Evolutionary conservation across 495 filamentous ascomycete species (phyloP).

Genomic region (Neurospora sp.): DNA sequence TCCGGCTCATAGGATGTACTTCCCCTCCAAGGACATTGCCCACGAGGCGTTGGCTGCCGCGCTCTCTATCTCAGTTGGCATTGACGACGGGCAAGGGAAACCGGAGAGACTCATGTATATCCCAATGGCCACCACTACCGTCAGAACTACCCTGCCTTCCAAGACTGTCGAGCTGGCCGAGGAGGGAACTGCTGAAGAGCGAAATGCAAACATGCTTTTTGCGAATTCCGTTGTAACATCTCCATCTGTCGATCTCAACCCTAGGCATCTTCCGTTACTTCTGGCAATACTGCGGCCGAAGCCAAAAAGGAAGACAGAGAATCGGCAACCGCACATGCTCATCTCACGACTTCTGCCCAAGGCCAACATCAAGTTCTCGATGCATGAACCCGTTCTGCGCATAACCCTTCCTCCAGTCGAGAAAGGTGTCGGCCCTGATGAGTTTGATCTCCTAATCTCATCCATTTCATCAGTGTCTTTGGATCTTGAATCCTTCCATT

Average conservation of each 20-base stretch:
- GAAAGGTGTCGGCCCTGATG: conserved; percentile 54
- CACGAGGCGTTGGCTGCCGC: conserved; percentile 92
- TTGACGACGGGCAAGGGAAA: conserved; percentile 79
- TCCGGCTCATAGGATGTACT: conserved; percentile 98
- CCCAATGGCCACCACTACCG: conserved; percentile 94
- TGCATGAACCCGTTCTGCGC: conserved; percentile 90
- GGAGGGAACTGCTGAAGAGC: conserved; percentile 65
- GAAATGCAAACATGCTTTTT: conserved; percentile 93
- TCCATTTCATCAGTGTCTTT: conserved; percentile 86
- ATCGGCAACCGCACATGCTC: conserved; percentile 47
- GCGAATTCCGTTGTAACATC: conserved; percentile 94
- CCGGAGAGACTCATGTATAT: conserved; percentile 85
- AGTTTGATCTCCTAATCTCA: conserved; percentile 90
- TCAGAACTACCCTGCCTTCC: conserved; percentile 88
- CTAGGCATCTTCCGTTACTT: conserved; percentile 79
- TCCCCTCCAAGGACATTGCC: conserved; percentile 82
- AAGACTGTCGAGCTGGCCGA: conserved; percentile 79
- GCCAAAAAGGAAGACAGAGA: conserved; percentile 35
- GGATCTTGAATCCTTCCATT: conserved; percentile 91
- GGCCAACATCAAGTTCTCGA: conserved; percentile 85
- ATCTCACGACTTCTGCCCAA: conserved; percentile 92
- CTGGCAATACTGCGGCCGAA: conserved; percentile 59
- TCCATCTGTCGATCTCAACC: conserved; percentile 90
- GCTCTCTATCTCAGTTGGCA: conserved; percentile 79
- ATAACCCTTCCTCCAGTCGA: conserved; percentile 66